Evolutionary conservation across 2,329 filamentous ascomycete species (phyloP), one percentile per base, ranked within the genome.

Genomic region (Sporothrix dimorphospora): DNA sequence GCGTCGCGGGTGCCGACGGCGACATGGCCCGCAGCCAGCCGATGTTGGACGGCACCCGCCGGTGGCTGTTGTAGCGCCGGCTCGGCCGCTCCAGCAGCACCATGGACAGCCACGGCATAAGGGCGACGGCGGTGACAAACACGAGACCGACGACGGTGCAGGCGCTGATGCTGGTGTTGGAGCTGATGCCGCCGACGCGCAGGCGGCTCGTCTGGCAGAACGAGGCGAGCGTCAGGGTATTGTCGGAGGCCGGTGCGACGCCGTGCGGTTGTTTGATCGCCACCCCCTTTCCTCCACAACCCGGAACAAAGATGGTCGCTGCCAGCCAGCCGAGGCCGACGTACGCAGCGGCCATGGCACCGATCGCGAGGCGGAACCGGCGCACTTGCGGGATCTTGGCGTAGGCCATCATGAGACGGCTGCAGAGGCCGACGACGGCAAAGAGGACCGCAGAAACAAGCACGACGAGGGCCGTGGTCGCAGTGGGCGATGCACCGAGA

Each of bases 311-410:
- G 0, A 63, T 14, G 7, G 24, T 21, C 1, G 59, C 47, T 3
- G 70, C 69, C 55, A 73, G 70, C 55, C 63, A 57, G 30, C 63
- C 73, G 7, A 71, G 53, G 1, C 11, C 71, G 19, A 78, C 76
- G 7, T 79, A 75, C 14, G 71, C 70, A 11, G 76, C 72, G 0
- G 77, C 77, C 34, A 76, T 45, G 6, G 27, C 73, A 30, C 81
- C 80, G 42, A 81, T 76, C 27, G 78, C 78, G 3, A 80, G 63
- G 38, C 80, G 75, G 53, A 81, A 80, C 9, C 73, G 69, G 42
- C 34, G 68, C 1, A 77, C 75, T 19, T 76, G 76, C 0, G 80
- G 80, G 3, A 81, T 72, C 57, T 79, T 75, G 71, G 75, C 79
- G 45, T 74, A 73, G 14, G 75, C 70, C 61, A 80, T 74, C 34